A percentile compares a stretch with the other conserved stretches of the same genome.
Evolutionary conservation across 78 protist species (phyloP).

Genomic region (Dictyostelium discoideum): dicty_2.7 NC_007091.3:3581001-3581500

Average conservation of each 20-base stretch:
- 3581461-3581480: not conserved
- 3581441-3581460: too few relatives aligned
- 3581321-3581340: not conserved
- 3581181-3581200: fast-evolving
- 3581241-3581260: not conserved
- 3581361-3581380: not conserved
- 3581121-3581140: not conserved
- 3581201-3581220: not conserved
- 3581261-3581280: not conserved
- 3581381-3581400: not conserved
- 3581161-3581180: not conserved
- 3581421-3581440: too few relatives aligned
- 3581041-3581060: not conserved
- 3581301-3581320: not conserved
- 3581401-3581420: not conserved
- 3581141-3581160: not conserved
- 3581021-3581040: too few relatives aligned
- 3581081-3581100: not conserved
- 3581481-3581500: not conserved
- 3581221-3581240: not conserved
- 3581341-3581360: not conserved
- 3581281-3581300: not conserved
- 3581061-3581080: not conserved
- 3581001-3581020: too few relatives aligned
- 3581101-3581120: not conserved